These are phyloP conservation scores for Tetradesmus obliquus DNA, from an alignment of 139 green algal genomes.

Conservation along the genomic window DNA sequence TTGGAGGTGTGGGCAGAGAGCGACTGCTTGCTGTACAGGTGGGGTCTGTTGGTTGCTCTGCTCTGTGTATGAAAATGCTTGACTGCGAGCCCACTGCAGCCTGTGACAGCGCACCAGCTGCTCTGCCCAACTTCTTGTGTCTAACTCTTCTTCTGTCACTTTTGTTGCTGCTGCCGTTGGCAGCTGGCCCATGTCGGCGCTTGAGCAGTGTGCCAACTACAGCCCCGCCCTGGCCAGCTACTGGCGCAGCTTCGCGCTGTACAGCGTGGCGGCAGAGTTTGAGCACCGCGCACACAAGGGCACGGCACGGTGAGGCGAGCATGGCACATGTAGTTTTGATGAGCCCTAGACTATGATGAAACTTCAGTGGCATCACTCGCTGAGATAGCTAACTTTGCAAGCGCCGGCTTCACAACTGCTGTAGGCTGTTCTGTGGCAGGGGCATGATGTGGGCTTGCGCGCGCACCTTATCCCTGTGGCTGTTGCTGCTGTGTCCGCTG, in stretches of 20 bases:
- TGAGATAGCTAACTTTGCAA: too few species aligned
- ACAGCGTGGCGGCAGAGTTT: constrained; percentile 20
- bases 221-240: constrained; percentile 10
- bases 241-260: constrained; percentile 9
- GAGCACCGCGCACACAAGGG: background rate
- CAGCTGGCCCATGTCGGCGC: constrained; percentile 8
- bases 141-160: background rate
- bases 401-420: too few species aligned
- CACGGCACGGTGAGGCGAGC: background rate
- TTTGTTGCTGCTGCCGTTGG: background rate
- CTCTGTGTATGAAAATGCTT: background rate
- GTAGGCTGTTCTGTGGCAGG: too few species aligned
- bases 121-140: background rate
- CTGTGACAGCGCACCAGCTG: background rate
- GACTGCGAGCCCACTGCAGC: background rate
- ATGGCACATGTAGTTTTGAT: too few species aligned
- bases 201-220: background rate
- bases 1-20: constrained; percentile 19
- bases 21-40: constrained; percentile 22
- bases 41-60: background rate
- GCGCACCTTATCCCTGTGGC: too few species aligned
- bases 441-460: too few species aligned
- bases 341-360: too few species aligned
- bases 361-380: too few species aligned
- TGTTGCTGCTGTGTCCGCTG: background rate